Conservation (phyloP, 2,329 filamentous ascomycete species). For the Xylariaceae sp. region DNA sequence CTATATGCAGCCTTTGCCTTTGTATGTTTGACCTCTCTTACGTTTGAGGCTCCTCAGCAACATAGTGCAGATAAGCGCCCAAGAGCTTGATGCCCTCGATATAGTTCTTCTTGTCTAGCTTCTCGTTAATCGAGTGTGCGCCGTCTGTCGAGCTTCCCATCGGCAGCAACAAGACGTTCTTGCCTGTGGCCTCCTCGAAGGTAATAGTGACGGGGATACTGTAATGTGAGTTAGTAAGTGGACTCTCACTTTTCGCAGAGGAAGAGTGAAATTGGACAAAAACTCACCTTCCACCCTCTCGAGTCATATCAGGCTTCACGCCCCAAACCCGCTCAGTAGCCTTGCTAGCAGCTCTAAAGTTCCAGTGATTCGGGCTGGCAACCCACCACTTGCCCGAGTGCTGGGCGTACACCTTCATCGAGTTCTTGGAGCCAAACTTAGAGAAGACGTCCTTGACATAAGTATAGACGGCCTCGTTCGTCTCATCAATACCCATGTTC, state of each 20-base stretch:
- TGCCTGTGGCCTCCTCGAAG: slow-evolving; percentile 95
- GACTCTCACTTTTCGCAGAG: neutral
- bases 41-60: slow-evolving; percentile 72
- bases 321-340: slow-evolving; percentile 95
- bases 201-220: slow-evolving; percentile 96
- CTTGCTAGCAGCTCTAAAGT: slow-evolving; percentile 91
- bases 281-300: slow-evolving; percentile 82
- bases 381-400: slow-evolving; percentile 99
- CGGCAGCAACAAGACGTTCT: slow-evolving; percentile 91
- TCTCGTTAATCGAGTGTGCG: slow-evolving; percentile 97
- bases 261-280: neutral
- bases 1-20: no score
- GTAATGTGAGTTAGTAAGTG: slow-evolving; percentile 10
- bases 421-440: slow-evolving; percentile 90
- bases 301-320: slow-evolving; percentile 88
- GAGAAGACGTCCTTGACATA: slow-evolving; percentile 81
- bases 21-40: no score
- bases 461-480: slow-evolving; percentile 80
- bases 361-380: slow-evolving; percentile 96
- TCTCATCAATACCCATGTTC: slow-evolving; percentile 90
- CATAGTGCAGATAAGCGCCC: slow-evolving; percentile 93
- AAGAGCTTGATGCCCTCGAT: slow-evolving; percentile 96
- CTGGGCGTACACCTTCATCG: slow-evolving; percentile 71
- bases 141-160: slow-evolving; percentile 98
- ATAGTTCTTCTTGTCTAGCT: slow-evolving; percentile 94